These are phyloP conservation scores for Microthlaspi erraticum DNA, from an alignment of 345 rosid genomes.

Conservation along the genomic window DNA sequence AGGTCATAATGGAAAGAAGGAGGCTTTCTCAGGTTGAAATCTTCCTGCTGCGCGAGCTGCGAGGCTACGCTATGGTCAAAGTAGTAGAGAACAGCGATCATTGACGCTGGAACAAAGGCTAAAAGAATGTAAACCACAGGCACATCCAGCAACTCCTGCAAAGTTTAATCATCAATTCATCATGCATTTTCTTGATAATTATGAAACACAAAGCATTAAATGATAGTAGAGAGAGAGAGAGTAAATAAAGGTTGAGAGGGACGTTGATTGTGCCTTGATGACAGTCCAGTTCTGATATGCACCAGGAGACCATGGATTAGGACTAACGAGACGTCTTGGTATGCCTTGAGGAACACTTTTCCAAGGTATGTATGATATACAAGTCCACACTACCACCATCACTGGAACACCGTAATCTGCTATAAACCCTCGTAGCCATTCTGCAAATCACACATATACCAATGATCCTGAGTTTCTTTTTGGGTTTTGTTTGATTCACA, in stretches of 20 bases:
- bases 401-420: constrained; percentile 96
- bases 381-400: constrained; percentile 92
- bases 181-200: not conserved
- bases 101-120: constrained; percentile 93
- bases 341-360: constrained; percentile 77
- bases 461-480: constrained; percentile 7
- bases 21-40: constrained; percentile 88
- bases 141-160: constrained; percentile 85
- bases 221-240: constrained; percentile 1
- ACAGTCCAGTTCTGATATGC: constrained; percentile 92
- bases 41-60: constrained; percentile 92
- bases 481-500: not conserved
- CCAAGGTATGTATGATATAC: constrained; percentile 71
- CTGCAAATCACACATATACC: constrained; percentile 46
- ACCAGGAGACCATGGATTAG: constrained; percentile 95
- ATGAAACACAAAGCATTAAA: constrained; percentile 8
- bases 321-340: constrained; percentile 96
- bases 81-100: constrained; percentile 92
- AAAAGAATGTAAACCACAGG: constrained; percentile 79
- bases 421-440: constrained; percentile 76
- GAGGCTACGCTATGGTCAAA: constrained; percentile 96
- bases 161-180: constrained; percentile 2
- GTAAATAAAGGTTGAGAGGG: constrained; percentile 6
- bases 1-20: constrained; percentile 89
- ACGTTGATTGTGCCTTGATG: constrained; percentile 56